Evolutionary conservation across 257 asterid genomes (phyloP), one percentile per base, ranked within the genome.

Genomic region (Eucommia ulmoides): DNA sequence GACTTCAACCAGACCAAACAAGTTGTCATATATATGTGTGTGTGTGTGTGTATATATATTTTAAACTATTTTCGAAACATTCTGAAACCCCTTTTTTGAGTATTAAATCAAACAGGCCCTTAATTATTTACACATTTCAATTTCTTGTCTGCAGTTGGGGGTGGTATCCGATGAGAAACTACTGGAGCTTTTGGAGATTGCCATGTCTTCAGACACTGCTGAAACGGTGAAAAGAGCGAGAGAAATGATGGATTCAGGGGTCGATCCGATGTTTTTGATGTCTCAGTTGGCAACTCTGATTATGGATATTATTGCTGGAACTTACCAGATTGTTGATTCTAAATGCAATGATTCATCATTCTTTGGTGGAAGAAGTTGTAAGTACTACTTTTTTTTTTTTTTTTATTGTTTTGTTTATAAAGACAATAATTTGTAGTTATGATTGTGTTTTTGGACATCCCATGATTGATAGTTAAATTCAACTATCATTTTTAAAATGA

Each of bases 161-260:
- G 95, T 86, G 56, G 94, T 91, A 66, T 91, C 99, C 23, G 99
- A 91, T 64, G 99, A 91, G 52, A 91, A 75, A 63, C 59, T 91
- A 45, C 66, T 91, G 70, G 96, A 86, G 53, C 95, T 91, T 42
- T 64, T 91, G 76, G 99, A 91, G 81, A 54, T 83, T 54, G 93
- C 99, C 66, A 77, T 91, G 93, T 83, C 99, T 24, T 83, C 96
- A 22, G 93, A 86, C 55, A 84, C 96, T 22, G 86, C 96, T 1
- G 95, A 91, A 65, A 91, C 96, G 7, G 96, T 91, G 58, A 76
- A 76, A 58, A 69, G 74, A 67, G 88, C 96, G 20, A 67, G 98
- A 67, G 98, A 86, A 46, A 67, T 91, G 73, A 65, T 83, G 88
- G 96, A 91, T 59, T 78, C 78, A 0, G 98, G 98, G 9, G 75